Evolutionary conservation across 768 basidiomycete species (phyloP).

Genomic region (Brasilioporus rufonigricans): DNA sequence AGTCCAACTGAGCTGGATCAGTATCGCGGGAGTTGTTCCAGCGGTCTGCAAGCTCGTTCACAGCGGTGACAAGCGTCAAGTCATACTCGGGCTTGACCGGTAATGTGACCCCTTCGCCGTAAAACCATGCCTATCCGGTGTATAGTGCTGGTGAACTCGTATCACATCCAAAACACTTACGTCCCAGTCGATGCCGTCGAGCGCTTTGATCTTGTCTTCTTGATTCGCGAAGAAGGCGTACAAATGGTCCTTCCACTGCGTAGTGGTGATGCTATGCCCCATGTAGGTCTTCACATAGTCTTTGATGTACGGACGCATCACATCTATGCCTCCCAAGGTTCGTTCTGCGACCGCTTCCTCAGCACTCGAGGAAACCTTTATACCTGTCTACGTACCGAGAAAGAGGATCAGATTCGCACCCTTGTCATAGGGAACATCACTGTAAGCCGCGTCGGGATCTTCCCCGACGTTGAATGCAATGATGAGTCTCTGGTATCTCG

Average conservation of each 20-base stretch:
- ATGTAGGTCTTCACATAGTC: constrained; percentile 56
- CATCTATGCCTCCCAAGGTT: constrained; percentile 53
- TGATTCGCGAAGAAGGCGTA: constrained; percentile 48
- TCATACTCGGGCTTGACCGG: constrained; percentile 54
- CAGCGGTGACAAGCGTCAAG: constrained; percentile 47
- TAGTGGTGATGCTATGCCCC: constrained; percentile 55
- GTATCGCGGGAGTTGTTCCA: constrained; percentile 48
- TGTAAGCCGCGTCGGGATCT: constrained; percentile 78
- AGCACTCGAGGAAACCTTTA: not conserved
- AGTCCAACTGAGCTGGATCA: constrained; percentile 36
- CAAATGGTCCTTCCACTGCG: constrained; percentile 57
- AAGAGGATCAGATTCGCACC: constrained; percentile 86
- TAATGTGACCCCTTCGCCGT: constrained; percentile 51
- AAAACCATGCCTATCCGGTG: constrained; percentile 47
- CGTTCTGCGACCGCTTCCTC: constrained; percentile 35
- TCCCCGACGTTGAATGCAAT: constrained; percentile 72
- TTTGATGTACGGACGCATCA: constrained; percentile 54
- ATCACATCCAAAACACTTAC: constrained; percentile 31
- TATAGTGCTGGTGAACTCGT: not conserved
- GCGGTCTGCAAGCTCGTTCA: constrained; percentile 49
- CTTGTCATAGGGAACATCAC: constrained; percentile 81
- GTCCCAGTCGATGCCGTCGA: constrained; percentile 57
- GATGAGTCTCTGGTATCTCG: constrained; percentile 75
- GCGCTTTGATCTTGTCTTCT: constrained; percentile 43
- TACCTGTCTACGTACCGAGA: constrained; percentile 48